phyloP scores from a whole-genome alignment of 768 basidiomycete genomes.

The Boletus fagicola region DNA sequence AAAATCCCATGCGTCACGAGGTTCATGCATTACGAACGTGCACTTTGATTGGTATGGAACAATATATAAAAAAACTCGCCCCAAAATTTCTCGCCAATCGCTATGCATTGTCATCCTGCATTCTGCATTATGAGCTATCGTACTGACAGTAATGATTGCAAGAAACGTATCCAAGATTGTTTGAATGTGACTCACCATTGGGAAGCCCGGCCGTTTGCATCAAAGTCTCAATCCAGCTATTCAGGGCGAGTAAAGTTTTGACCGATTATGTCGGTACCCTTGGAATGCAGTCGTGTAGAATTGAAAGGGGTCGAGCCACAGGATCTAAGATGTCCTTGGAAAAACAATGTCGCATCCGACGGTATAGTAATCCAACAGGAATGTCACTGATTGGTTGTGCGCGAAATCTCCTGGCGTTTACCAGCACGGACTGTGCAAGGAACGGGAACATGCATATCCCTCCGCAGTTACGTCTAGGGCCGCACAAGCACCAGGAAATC shows the following conservation, averaged over 20 bases:
- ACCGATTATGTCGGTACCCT: not conserved
- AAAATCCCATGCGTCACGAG: not conserved
- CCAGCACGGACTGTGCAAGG: not conserved
- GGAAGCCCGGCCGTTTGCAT: not conserved
- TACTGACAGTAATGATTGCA: not conserved
- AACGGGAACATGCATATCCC: not conserved
- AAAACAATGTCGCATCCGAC: not conserved
- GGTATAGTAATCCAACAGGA: not conserved
- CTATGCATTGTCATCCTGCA: no score
- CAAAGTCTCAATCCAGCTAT: not conserved
- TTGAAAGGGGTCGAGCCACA: not conserved
- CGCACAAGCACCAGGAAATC: not conserved
- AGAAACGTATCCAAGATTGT: not conserved
- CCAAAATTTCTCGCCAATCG: not conserved
- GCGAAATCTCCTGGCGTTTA: no score
- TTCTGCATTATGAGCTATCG: not conserved
- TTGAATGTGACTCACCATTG: not conserved
- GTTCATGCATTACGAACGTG: not conserved
- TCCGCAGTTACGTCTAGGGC: not conserved
- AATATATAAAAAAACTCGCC: not conserved
- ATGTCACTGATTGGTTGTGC: not conserved
- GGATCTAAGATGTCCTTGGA: not conserved
- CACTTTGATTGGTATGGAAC: not conserved
- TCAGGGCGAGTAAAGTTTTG: conserved; percentile 10
- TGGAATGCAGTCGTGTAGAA: not conserved